Percentiles rank a stretch among this genome's conserved stretches.
Evolutionary conservation across 495 filamentous ascomycete species (phyloP).

Genomic region (Evansstolkia leycettana): DNA sequence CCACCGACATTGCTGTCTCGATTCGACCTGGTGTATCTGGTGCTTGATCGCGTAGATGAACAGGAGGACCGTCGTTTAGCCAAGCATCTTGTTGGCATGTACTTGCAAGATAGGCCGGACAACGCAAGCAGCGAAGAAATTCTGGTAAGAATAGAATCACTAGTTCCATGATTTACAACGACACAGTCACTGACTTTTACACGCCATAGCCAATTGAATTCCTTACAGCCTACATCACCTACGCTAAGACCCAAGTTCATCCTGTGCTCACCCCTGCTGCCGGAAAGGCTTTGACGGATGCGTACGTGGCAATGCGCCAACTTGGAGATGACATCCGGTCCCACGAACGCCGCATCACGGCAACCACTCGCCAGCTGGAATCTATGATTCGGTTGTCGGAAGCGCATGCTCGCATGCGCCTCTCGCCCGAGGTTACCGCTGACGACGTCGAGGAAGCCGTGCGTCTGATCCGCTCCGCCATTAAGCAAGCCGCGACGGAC

Average conservation of each 20-base stretch:
- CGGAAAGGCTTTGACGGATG: conserved; percentile 62
- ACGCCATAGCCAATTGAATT: conserved; percentile 70
- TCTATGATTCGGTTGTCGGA: conserved; percentile 94
- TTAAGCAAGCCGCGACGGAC: conserved; percentile 95
- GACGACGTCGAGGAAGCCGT: conserved; percentile 86
- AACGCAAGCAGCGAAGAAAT: conserved; percentile 68
- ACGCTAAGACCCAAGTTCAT: conserved; percentile 78
- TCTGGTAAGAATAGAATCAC: too few species aligned
- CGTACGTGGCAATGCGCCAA: conserved; percentile 94
- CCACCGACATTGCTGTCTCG: conserved; percentile 88
- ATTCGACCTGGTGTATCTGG: conserved; percentile 94
- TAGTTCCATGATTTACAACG: too few species aligned
- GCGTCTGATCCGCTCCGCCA: conserved; percentile 80
- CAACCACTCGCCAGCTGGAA: conserved; percentile 90
- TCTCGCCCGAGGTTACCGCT: conserved; percentile 60
- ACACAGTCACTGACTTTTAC: conserved; percentile 5
- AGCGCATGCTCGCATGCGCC: conserved; percentile 95
- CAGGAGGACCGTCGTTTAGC: conserved; percentile 76
- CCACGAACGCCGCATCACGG: conserved; percentile 89
- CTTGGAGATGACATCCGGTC: conserved; percentile 91
- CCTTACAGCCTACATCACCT: conserved; percentile 93
- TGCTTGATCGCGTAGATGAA: conserved; percentile 88
- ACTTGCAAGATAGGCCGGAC: conserved; percentile 84
- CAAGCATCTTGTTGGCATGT: conserved; percentile 91
- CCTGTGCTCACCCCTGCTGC: conserved; percentile 68